These are phyloP conservation scores for Cyanodermella asteris DNA, from an alignment of 2,329 filamentous ascomycete genomes.

Conservation along the genomic window DNA sequence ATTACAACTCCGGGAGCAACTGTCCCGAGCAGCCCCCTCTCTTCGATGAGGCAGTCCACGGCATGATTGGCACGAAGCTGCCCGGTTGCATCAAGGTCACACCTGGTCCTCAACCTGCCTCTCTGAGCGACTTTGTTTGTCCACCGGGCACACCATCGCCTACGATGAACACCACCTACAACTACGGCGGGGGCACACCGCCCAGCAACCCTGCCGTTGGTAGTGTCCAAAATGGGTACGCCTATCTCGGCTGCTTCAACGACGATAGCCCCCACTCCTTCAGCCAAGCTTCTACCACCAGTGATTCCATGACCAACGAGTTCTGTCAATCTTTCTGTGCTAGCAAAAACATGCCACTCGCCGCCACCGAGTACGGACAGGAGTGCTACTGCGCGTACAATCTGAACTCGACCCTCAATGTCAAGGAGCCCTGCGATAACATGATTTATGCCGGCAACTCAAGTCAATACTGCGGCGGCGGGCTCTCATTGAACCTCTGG, in stretches of 20 bases:
- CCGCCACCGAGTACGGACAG: conserved; percentile 32
- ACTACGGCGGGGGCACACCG: conserved; percentile 24
- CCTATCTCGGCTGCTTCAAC: conserved; percentile 36
- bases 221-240: conserved; percentile 28
- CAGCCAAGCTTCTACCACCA: too few relatives aligned
- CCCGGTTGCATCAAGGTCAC: conserved; percentile 36
- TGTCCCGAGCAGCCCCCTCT: conserved; percentile 16
- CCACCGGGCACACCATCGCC: too few relatives aligned
- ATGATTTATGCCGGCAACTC: conserved; percentile 11
- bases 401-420: conserved; percentile 9
- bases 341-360: conserved; percentile 25
- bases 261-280: conserved; percentile 19
- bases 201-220: conserved; percentile 23
- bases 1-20: conserved; percentile 10
- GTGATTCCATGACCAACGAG: conserved; percentile 29
- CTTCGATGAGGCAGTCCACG: conserved; percentile 20
- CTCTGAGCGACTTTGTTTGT: conserved; percentile 3
- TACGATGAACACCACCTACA: conserved; percentile 11
- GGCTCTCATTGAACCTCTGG: conserved; percentile 7
- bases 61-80: conserved; percentile 21
- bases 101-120: conserved; percentile 15
- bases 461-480: conserved; percentile 10
- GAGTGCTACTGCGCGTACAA: conserved; percentile 33
- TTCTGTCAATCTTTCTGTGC: conserved; percentile 33
- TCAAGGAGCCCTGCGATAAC: conserved; percentile 6